Evolutionary conservation across 2,329 filamentous ascomycete species (phyloP), one percentile per base, ranked within the genome.

Genomic region (Aspergillus intermedius): DNA sequence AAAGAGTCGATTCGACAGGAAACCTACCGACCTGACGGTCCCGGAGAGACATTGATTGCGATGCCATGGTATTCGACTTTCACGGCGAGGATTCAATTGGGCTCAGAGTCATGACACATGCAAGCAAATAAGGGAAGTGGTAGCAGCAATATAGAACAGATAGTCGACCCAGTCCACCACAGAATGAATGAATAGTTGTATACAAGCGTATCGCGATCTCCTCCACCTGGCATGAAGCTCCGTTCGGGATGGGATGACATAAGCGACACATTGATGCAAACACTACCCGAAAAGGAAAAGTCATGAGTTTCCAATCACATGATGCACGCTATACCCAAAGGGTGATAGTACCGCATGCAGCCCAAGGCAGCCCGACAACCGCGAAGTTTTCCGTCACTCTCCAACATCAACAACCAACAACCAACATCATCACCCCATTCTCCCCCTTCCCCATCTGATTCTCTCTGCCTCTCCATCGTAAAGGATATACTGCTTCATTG

Each of bases 11-110:
- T 21, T 44, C 25, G 17, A 25, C 51, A 42, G 40, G 53, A 54
- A 61, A 64, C 79, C 63, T 74, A 85, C 83, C 81, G 70, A 87
- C 83, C 76, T 88, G 84, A 63, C 83, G 81, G 72, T 87, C 83
- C 65, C 84, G 77, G 57, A 88, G 77, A 59, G 80, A 81, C 64
- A 77, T 76, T 50, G 77, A 70, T 54, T 71, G 69, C 56, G 77
- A 67, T 52, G 77, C 76, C 80, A 83, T 84, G 56, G 55, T 70
- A 64, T 54, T 51, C 53, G 45, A 37, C 42, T 59, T 46, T 58
- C 50, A 49, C 46, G 43, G 42, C 19, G 45, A 52, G 50, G 50
- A 49, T 40, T 35, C 46, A 45, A 43, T 30, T 45, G 34, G 45
- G 45, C 30, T 30, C 40, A 51, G 39, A 46, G 52, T 59, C 58